Evolutionary conservation across 2,329 filamentous ascomycete species (phyloP).

Genomic region (Colletotrichum lentis): DNA sequence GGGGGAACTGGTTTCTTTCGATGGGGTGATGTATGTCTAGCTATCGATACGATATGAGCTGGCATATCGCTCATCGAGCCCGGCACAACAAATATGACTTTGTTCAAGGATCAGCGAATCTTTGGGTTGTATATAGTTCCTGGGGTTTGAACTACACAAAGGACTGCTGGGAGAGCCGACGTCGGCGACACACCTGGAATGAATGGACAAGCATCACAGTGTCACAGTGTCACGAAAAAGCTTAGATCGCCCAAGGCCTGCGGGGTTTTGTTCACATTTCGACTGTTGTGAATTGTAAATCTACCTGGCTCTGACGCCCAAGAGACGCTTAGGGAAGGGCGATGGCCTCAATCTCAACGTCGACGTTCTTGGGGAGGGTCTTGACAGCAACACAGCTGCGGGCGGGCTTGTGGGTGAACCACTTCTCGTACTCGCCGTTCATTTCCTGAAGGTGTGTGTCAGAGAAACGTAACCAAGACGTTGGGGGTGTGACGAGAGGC

Average conservation of each 20-base stretch:
- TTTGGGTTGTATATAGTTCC: neutral
- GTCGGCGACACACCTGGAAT: too few species aligned
- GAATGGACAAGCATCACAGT: neutral
- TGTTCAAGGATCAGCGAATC: neutral
- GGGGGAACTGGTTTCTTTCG: neutral
- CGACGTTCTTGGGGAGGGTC: constrained; percentile 83
- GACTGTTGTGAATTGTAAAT: constrained; percentile 10
- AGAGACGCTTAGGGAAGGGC: constrained; percentile 64
- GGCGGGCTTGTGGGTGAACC: constrained; percentile 85
- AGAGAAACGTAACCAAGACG: neutral
- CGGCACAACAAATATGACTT: neutral
- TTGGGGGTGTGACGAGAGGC: neutral
- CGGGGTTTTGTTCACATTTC: neutral
- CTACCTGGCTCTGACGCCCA: neutral
- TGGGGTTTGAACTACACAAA: neutral
- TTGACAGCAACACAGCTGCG: constrained; percentile 90
- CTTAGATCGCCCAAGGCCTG: neutral
- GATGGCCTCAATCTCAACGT: constrained; percentile 91
- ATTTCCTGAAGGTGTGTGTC: constrained; percentile 62
- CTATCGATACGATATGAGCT: neutral
- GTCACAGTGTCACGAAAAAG: neutral
- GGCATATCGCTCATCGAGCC: neutral
- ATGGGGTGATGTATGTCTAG: neutral
- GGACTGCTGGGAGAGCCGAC: neutral
- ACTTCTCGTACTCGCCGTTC: constrained; percentile 86